Conservation (phyloP, 2,329 filamentous ascomycete species). For the Penicillium sp. region DNA sequence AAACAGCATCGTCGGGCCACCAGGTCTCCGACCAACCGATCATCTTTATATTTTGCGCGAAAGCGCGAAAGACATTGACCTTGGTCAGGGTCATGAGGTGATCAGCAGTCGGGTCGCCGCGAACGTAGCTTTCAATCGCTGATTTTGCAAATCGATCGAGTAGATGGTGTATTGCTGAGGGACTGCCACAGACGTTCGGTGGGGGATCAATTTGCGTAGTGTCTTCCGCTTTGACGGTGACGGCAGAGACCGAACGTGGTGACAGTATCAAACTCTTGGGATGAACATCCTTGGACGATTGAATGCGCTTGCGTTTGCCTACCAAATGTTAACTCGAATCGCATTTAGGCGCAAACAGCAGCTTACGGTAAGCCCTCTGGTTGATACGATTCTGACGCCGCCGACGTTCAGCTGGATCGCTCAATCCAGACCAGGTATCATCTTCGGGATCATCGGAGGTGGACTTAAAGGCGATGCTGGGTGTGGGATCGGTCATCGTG, state of each 20-base stretch:
- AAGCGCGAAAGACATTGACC: conserved; percentile 39
- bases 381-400: conserved; percentile 34
- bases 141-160: conserved; percentile 21
- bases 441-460: conserved; percentile 12
- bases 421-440: conserved; percentile 28
- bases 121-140: conserved; percentile 28
- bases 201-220: not conserved
- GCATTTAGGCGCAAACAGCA: not conserved
- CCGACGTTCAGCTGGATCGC: conserved; percentile 29
- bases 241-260: not conserved
- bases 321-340: not conserved
- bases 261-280: conserved; percentile 12
- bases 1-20: conserved; percentile 32
- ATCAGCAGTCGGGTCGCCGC: conserved; percentile 29
- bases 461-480: not conserved
- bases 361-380: conserved; percentile 32
- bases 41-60: conserved; percentile 29
- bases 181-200: conserved; percentile 1
- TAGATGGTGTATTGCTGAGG: not conserved
- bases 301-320: conserved; percentile 26
- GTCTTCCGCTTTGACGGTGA: not conserved
- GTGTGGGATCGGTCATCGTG: conserved; percentile 8
- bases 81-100: conserved; percentile 37
- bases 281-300: conserved; percentile 12
- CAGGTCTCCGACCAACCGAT: conserved; percentile 27